Evolutionary conservation across 345 rosid genomes (phyloP).

Genomic region (Bruguiera parviflora): DNA sequence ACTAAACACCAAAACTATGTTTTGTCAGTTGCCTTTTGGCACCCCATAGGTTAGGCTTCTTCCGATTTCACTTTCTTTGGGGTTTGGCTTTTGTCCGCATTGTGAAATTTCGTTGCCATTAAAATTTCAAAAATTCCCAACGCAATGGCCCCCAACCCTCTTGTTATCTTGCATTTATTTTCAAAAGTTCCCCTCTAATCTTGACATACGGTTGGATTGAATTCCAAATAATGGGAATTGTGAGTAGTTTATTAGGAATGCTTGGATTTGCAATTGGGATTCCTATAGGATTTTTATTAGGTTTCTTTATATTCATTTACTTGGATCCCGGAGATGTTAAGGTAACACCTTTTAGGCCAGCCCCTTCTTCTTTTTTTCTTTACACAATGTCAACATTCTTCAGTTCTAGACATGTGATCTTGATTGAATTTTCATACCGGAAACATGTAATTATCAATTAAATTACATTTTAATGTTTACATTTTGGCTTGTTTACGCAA

Average conservation of each 20-base stretch:
- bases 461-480: too few species aligned
- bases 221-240: slow-evolving; percentile 28
- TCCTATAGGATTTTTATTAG: slow-evolving; percentile 36
- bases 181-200: background rate
- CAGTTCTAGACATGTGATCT: background rate
- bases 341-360: slow-evolving; percentile 21
- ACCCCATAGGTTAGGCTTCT: background rate
- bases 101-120: background rate
- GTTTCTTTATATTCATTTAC: slow-evolving; percentile 35
- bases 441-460: too few species aligned
- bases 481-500: too few species aligned
- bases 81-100: background rate
- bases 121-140: too few species aligned
- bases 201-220: background rate
- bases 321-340: slow-evolving; percentile 23
- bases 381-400: background rate
- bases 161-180: too few species aligned
- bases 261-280: slow-evolving; percentile 41
- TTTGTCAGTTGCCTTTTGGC: too few species aligned
- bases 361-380: background rate
- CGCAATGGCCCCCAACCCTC: too few species aligned
- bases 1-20: too few species aligned
- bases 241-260: slow-evolving; percentile 32
- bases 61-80: slow-evolving; percentile 3
- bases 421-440: too few species aligned